These are phyloP conservation scores for Gaertneriomyces semiglobifer DNA, from an alignment of 192 early-diverging fungal species.

Conservation along the genomic window DNA sequence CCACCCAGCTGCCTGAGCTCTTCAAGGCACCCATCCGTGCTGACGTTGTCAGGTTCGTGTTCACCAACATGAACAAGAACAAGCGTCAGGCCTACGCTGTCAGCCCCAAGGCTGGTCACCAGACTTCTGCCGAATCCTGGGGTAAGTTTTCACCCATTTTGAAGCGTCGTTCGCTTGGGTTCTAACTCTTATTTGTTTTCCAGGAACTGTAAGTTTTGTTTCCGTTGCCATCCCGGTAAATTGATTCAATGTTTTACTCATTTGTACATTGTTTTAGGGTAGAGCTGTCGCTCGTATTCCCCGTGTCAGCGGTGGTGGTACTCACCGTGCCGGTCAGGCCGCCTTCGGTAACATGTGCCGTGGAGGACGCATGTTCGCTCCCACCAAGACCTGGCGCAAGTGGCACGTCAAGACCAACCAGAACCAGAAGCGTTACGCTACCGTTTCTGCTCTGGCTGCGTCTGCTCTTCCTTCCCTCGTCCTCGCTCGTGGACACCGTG, in stretches of 20 bases:
- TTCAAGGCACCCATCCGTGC: slow-evolving; percentile 97
- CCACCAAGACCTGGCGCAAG: slow-evolving; percentile 99
- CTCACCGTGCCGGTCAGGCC: slow-evolving; percentile 95
- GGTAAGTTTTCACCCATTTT: slow-evolving; percentile 72
- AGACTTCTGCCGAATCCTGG: slow-evolving; percentile 98
- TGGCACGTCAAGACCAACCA: slow-evolving; percentile 99
- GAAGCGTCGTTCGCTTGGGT: neutral
- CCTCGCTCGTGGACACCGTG: slow-evolving; percentile 94
- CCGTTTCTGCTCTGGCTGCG: slow-evolving; percentile 94
- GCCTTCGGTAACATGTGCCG: slow-evolving; percentile 99
- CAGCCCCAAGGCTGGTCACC: slow-evolving; percentile 94
- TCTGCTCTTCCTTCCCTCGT: slow-evolving; percentile 87
- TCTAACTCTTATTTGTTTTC: slow-evolving; percentile 11
- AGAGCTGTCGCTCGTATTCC: slow-evolving; percentile 99
- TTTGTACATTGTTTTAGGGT: slow-evolving; percentile 42
- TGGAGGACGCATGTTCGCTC: slow-evolving; percentile 99
- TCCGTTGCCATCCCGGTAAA: no score
- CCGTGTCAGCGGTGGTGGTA: slow-evolving; percentile 94
- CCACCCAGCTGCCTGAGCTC: slow-evolving; percentile 81
- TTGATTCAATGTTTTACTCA: no score
- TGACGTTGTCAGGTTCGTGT: slow-evolving; percentile 84
- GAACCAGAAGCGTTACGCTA: slow-evolving; percentile 98
- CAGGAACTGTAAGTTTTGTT: slow-evolving; percentile 23
- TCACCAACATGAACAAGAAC: slow-evolving; percentile 99
- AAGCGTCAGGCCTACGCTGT: slow-evolving; percentile 95